phyloP scores from a whole-genome alignment of 495 filamentous ascomycete species.

The Cetradonia linearis region DNA sequence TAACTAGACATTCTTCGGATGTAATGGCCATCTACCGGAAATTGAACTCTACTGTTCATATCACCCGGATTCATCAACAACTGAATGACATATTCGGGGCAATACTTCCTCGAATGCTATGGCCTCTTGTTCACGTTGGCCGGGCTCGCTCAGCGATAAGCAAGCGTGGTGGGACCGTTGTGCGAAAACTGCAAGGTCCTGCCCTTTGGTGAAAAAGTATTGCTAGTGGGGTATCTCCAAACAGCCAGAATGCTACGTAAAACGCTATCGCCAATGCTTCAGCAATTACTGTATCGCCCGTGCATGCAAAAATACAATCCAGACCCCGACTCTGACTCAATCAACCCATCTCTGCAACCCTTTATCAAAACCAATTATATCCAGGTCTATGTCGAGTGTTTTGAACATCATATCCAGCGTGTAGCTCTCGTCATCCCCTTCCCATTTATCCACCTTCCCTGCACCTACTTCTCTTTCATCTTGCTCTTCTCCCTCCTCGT shows the following conservation, averaged over 20 bases:
- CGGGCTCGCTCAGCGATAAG: not conserved
- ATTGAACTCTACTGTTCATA: not conserved
- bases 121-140: not conserved
- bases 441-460: constrained; percentile 24
- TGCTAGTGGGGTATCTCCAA: constrained; percentile 1
- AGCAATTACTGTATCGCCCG: not conserved
- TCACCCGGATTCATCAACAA: not conserved
- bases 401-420: constrained; percentile 66
- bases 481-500: constrained; percentile 5
- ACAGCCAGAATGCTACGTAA: not conserved
- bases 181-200: not conserved
- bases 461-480: constrained; percentile 17
- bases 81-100: not conserved
- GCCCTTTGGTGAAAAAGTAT: not conserved
- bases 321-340: not conserved
- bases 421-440: constrained; percentile 41
- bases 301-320: not conserved
- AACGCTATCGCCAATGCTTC: not conserved
- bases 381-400: constrained; percentile 53
- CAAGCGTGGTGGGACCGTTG: not conserved
- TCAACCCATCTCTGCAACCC: not conserved
- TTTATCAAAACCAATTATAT: constrained; percentile 53
- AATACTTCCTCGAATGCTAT: not conserved
- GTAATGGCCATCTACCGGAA: not conserved
- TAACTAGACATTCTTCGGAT: not conserved